A percentile compares a stretch with the other conserved stretches of the same genome.
Conservation (phyloP, 805 yeast species). For the Candida glaebosa region DNA sequence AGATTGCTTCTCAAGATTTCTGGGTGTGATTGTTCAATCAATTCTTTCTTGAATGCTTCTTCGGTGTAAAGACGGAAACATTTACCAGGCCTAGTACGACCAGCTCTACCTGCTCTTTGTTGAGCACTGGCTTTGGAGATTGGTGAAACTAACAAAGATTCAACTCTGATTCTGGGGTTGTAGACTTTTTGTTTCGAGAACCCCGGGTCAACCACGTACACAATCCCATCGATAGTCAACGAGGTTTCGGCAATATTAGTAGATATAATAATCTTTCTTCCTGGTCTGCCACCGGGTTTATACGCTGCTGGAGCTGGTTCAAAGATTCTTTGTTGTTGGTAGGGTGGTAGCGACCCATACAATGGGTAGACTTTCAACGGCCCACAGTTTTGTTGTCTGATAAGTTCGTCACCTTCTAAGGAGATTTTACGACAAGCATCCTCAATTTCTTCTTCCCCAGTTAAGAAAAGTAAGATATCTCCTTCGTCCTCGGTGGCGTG, state of each 20-base stretch:
- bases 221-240: slow-evolving; percentile 94
- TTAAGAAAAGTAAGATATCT: slow-evolving; percentile 79
- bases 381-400: slow-evolving; percentile 87
- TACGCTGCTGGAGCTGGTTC: slow-evolving; percentile 82
- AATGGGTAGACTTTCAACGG: slow-evolving; percentile 87
- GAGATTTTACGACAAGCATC: slow-evolving; percentile 90
- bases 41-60: slow-evolving; percentile 90
- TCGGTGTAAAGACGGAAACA: slow-evolving; percentile 96
- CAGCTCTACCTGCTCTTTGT: slow-evolving; percentile 99
- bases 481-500: slow-evolving; percentile 97
- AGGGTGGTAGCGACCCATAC: slow-evolving; percentile 95
- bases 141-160: slow-evolving; percentile 89
- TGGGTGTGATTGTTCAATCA: slow-evolving; percentile 93
- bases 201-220: slow-evolving; percentile 96
- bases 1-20: slow-evolving; percentile 90
- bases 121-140: slow-evolving; percentile 97
- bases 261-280: slow-evolving; percentile 87
- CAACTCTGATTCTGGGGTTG: slow-evolving; percentile 94
- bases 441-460: slow-evolving; percentile 98
- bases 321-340: slow-evolving; percentile 90
- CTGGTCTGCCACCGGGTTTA: slow-evolving; percentile 79
- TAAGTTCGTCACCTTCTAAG: slow-evolving; percentile 83
- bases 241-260: slow-evolving; percentile 98
- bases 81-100: slow-evolving; percentile 98
- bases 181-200: slow-evolving; percentile 95